phyloP scores from a whole-genome alignment of 345 rosid species.

The Sonneratia caseolaris region DNA sequence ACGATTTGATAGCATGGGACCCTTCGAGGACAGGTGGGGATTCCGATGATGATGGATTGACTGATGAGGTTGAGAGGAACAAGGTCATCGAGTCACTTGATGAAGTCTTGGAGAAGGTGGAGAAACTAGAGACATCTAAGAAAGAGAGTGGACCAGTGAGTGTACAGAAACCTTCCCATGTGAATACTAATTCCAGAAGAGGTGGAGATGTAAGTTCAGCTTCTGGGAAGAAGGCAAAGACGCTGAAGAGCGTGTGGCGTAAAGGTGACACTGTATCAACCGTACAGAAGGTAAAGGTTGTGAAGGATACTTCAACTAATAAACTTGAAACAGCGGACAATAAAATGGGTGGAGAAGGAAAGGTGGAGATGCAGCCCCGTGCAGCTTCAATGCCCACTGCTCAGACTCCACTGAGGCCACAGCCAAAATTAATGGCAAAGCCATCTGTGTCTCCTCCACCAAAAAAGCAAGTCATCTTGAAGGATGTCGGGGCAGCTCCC shows the following conservation, averaged over 20 bases:
- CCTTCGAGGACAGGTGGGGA: slow-evolving; percentile 13
- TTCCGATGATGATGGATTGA: slow-evolving; percentile 18
- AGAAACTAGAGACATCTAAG: slow-evolving; percentile 53
- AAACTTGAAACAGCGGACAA: slow-evolving; percentile 19
- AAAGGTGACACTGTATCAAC: slow-evolving; percentile 69
- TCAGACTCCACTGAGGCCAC: slow-evolving; percentile 54
- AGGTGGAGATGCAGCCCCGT: slow-evolving; percentile 27
- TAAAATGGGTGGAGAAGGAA: slow-evolving; percentile 20
- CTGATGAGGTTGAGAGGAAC: slow-evolving; percentile 47
- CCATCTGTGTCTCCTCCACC: slow-evolving; percentile 55
- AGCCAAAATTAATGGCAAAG: slow-evolving; percentile 61
- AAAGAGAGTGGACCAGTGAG: slow-evolving; percentile 24
- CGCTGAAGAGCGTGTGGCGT: slow-evolving; percentile 91
- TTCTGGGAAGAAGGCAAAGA: slow-evolving; percentile 37
- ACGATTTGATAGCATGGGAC: slow-evolving; percentile 29
- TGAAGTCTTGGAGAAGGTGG: slow-evolving; percentile 86
- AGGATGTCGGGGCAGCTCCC: slow-evolving; percentile 69
- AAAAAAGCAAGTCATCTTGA: slow-evolving; percentile 58
- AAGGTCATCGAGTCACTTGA: slow-evolving; percentile 76
- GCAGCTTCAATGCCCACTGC: slow-evolving; percentile 32
- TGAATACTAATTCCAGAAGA: slow-evolving; percentile 19
- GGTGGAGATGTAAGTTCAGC: slow-evolving; percentile 21
- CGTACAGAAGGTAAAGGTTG: slow-evolving; percentile 57
- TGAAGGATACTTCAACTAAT: slow-evolving; percentile 41
- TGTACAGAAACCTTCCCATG: slow-evolving; percentile 26